Evolutionary conservation across 768 basidiomycete species (phyloP).

Genomic region (Rhizopogon vinicolor): DNA sequence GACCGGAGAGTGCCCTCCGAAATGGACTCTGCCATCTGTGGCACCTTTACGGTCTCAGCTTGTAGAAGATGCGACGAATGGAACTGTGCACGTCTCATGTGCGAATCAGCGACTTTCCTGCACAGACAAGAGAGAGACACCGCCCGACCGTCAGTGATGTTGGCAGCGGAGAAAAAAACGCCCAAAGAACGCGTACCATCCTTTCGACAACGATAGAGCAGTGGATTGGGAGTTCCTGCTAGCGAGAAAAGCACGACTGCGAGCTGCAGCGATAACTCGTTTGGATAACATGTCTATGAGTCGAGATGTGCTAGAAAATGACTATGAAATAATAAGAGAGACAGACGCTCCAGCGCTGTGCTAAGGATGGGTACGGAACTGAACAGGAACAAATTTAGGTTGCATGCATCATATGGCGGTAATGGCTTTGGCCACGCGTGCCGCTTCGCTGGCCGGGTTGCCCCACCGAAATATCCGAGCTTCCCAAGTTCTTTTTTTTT

Average conservation of each 20-base stretch:
- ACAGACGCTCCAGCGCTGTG: background rate
- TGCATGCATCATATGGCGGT: no score
- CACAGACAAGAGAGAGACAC: background rate
- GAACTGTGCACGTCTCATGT: conserved; percentile 55
- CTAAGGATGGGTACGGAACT: no score
- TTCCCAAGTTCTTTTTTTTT: background rate
- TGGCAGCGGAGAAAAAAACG: background rate
- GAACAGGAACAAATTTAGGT: no score
- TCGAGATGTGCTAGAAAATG: background rate
- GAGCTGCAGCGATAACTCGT: conserved; percentile 62
- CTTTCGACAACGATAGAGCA: conserved; percentile 35
- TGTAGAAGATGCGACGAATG: conserved; percentile 67
- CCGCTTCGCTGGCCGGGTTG: no score
- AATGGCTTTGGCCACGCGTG: no score
- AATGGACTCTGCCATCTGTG: conserved; percentile 98
- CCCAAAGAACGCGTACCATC: conserved; percentile 39
- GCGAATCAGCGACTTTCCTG: conserved; percentile 44
- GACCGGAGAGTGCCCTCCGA: conserved; percentile 95
- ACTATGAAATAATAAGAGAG: background rate
- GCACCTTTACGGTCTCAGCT: conserved; percentile 90
- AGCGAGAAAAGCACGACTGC: conserved; percentile 48
- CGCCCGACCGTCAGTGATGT: conserved; percentile 6
- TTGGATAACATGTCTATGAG: conserved; percentile 56
- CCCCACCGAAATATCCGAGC: background rate
- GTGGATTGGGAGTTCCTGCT: conserved; percentile 25